Evolutionary conservation across 345 rosid species (phyloP), one percentile per base, ranked within the genome.

Genomic region (Eucalyptus lansdowneana): DNA sequence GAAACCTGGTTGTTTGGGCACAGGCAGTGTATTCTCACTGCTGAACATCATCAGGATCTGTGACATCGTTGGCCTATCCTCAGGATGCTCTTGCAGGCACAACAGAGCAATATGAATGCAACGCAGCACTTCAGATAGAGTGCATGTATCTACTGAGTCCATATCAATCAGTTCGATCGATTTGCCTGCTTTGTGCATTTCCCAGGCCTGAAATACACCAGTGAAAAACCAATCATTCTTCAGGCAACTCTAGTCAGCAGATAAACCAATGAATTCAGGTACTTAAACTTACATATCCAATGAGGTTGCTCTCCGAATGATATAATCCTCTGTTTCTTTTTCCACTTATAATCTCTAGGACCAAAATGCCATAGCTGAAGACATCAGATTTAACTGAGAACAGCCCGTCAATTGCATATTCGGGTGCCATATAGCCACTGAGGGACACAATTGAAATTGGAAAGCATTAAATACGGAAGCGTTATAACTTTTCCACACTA

Each of bases 361-460:
- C 90, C n/a, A 93, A 86, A 86, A 93, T 93, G 21, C 96, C 94
- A 87, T 91, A 93, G 60, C 94, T 93, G 47, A 94, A 93, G 50
- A 92, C 94, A n/a, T 93, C 94, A 1, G 92, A 93, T 86, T 92
- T 93, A 29, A 89, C 88, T 4, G 95, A 93, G 90, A 92, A 94
- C 14, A 90, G 88, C 11, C 94, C 96, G 83, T 93, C 95, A 50
- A 93, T 91, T 15, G 93, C 93, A 65, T 94, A 94, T 88, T 94
- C 95, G 5, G 94, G 95, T 24, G 96, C 90, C 94, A 94, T 94
- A 65, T 93, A 94, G 47, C 95, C 95, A 88, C 94, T 91, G 90
- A 65, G 89, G 40, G 29, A 29, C 19, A 67, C 40, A 44, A 51
- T 19, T 40, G 45, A 86, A 56, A 53, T 51, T 80, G 69, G 34